A percentile compares a stretch with the other conserved stretches of the same genome.
These are phyloP conservation scores for Psilocybe azurescens DNA, from an alignment of 768 basidiomycete species.

Conservation along the genomic window DNA sequence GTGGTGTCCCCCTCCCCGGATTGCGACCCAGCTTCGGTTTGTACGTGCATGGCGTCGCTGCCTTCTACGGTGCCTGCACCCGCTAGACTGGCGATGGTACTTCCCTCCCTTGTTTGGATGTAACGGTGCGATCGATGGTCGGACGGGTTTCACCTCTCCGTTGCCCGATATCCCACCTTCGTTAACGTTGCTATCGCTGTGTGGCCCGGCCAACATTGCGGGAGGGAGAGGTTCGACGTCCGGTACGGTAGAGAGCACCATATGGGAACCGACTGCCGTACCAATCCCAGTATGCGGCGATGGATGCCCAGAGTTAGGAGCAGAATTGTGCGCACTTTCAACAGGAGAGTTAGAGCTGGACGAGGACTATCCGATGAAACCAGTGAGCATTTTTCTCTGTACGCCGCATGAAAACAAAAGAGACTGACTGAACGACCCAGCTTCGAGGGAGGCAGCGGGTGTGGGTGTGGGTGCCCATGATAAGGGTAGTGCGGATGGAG, in stretches of 20 bases:
- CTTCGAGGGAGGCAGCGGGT: conserved; percentile 40
- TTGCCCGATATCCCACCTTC: conserved; percentile 1
- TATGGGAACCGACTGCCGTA: background rate
- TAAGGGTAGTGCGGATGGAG: conserved; percentile 29
- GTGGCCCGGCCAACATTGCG: conserved; percentile 12
- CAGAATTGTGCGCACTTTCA: conserved; percentile 13
- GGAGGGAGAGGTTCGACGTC: conserved; percentile 31
- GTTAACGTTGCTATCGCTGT: background rate
- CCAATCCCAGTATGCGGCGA: conserved; percentile 20
- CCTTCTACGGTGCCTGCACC: background rate
- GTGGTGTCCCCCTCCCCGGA: conserved; percentile 36
- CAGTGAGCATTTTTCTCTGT: conserved; percentile 2
- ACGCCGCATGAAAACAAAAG: conserved; percentile 2
- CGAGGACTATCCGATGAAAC: conserved; percentile 14
- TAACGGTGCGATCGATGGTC: conserved; percentile 18
- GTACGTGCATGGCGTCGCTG: conserved; percentile 5
- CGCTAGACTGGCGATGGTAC: background rate
- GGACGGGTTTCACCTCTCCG: background rate
- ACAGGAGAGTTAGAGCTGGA: conserved; percentile 20
- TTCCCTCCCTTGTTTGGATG: conserved; percentile 13
- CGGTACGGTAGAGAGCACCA: conserved; percentile 17
- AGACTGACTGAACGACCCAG: conserved; percentile 40
- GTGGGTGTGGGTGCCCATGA: conserved; percentile 24
- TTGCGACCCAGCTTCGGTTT: conserved; percentile 5
- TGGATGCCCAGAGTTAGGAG: conserved; percentile 20